Conservation (phyloP, 176 grass and related monocot genomes). For the Zoysia japonica region DNA sequence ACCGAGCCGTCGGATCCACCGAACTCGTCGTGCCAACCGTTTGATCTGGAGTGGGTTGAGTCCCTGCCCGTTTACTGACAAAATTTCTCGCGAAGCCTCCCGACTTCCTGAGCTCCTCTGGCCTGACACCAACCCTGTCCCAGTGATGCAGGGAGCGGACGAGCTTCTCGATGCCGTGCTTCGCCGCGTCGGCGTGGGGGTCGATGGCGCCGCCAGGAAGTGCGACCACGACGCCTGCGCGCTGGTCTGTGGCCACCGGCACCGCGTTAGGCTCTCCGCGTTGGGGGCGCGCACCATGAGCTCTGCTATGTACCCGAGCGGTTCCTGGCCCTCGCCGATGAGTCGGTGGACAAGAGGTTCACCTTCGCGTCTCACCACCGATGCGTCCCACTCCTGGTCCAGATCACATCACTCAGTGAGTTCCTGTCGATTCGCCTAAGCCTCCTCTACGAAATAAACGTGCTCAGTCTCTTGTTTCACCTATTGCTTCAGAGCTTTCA, state of each 20-base stretch:
- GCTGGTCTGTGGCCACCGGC: slow-evolving; percentile 71
- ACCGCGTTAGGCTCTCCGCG: not conserved
- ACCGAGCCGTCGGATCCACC: too few species aligned
- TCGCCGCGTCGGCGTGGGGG: slow-evolving; percentile 35
- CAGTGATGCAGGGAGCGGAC: not conserved
- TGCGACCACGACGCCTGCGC: slow-evolving; percentile 64
- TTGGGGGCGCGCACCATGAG: slow-evolving; percentile 47
- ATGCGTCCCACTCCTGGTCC: too few species aligned
- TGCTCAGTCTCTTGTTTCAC: slow-evolving; percentile 39
- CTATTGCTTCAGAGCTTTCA: slow-evolving; percentile 48
- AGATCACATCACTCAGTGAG: too few species aligned
- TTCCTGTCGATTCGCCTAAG: slow-evolving; percentile 7
- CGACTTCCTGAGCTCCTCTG: too few species aligned
- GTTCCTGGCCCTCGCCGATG: slow-evolving; percentile 58
- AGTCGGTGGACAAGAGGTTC: slow-evolving; percentile 57
- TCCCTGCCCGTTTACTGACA: too few species aligned
- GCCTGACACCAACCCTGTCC: too few species aligned
- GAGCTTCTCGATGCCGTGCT: slow-evolving; percentile 65
- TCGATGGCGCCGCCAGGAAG: slow-evolving; percentile 28
- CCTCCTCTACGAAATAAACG: slow-evolving; percentile 58
- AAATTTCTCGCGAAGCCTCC: too few species aligned
- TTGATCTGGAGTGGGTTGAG: too few species aligned
- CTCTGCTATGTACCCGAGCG: slow-evolving; percentile 38
- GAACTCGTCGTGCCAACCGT: too few species aligned
- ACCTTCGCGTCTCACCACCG: not conserved